Conservation (phyloP, 2,329 filamentous ascomycete genomes). For the Fonsecaea erecta region DNA sequence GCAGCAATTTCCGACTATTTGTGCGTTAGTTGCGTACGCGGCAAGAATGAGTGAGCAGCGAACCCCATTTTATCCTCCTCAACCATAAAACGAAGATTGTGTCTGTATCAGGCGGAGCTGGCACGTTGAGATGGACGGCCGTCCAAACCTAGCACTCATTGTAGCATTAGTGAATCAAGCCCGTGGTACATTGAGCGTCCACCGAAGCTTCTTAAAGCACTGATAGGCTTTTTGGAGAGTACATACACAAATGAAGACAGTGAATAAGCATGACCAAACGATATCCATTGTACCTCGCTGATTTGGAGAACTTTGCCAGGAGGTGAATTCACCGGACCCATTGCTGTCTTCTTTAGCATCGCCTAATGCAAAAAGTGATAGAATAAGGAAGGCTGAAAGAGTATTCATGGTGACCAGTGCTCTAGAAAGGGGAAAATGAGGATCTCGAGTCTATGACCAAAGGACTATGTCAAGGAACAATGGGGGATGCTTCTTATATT, state of each 20-base stretch:
- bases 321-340: background rate
- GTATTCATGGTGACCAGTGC: background rate
- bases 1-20: slow-evolving; percentile 18
- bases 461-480: background rate
- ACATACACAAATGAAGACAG: slow-evolving; percentile 20
- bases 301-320: slow-evolving; percentile 20
- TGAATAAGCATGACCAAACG: slow-evolving; percentile 23
- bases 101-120: slow-evolving; percentile 14
- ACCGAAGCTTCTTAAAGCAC: background rate
- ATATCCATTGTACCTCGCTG: slow-evolving; percentile 24
- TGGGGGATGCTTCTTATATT: background rate
- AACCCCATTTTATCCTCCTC: slow-evolving; percentile 19
- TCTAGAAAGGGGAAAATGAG: background rate
- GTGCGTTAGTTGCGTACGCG: background rate
- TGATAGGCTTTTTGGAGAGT: background rate
- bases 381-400: background rate
- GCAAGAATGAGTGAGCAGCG: background rate
- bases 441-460: background rate
- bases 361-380: background rate
- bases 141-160: slow-evolving; percentile 5
- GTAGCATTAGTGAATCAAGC: background rate
- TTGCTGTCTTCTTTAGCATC: slow-evolving; percentile 5
- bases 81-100: slow-evolving; percentile 11
- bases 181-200: background rate
- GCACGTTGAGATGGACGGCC: slow-evolving; percentile 23